Conservation (phyloP, 177 flowering plant genomes). For the Viscum album region DNA sequence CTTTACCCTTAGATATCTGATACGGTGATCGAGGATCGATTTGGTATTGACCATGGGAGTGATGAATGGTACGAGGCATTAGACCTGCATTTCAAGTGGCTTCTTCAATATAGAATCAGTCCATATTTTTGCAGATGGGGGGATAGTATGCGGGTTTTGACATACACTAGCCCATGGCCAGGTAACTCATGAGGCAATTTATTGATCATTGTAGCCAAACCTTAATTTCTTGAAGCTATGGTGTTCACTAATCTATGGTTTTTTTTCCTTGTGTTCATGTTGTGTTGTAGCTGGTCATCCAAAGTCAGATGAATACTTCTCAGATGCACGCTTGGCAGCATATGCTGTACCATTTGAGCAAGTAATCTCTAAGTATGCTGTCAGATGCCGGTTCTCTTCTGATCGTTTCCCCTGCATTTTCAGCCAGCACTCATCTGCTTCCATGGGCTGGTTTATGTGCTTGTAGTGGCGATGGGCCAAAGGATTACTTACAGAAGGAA, state of each 20-base stretch:
- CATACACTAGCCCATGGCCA: conserved; percentile 96
- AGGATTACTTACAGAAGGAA: conserved; percentile 59
- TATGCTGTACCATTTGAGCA: conserved; percentile 82
- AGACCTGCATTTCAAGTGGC: conserved; percentile 89
- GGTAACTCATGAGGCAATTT: conserved; percentile 31
- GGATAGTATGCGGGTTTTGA: conserved; percentile 79
- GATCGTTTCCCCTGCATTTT: neutral
- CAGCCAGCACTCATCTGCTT: conserved; percentile 16
- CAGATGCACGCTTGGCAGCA: conserved; percentile 86
- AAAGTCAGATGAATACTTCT: conserved; percentile 78
- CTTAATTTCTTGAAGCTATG: neutral
- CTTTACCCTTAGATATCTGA: conserved; percentile 62
- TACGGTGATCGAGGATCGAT: conserved; percentile 96
- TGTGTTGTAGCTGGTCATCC: conserved; percentile 79
- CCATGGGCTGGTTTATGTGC: conserved; percentile 22
- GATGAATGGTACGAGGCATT: conserved; percentile 71
- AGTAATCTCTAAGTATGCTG: conserved; percentile 47
- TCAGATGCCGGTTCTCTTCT: conserved; percentile 8
- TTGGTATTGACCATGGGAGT: conserved; percentile 80
- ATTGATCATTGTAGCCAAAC: neutral
- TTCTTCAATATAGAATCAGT: conserved; percentile 81
- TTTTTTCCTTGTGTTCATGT: neutral
- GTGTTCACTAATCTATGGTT: neutral
- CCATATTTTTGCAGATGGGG: conserved; percentile 99
- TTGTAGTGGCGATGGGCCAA: conserved; percentile 44